phyloP scores from a whole-genome alignment of 768 basidiomycete species.

The Kwoniella heveanensis region DNA sequence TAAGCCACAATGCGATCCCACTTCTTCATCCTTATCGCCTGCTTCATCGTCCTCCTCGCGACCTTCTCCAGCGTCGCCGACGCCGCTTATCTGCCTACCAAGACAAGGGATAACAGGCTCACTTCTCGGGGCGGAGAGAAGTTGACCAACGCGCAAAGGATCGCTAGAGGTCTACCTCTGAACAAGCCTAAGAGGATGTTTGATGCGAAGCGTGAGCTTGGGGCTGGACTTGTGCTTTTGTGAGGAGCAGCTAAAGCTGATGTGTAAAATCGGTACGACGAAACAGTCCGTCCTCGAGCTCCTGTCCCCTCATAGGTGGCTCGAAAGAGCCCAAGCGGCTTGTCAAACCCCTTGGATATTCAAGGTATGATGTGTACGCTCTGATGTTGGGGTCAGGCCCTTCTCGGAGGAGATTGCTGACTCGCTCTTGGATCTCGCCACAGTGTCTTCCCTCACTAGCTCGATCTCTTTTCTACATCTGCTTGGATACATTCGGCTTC shows the following conservation, averaged over 20 bases:
- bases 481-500: too few species aligned
- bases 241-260: too few species aligned
- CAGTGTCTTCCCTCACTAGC: too few species aligned
- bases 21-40: conserved; percentile 3
- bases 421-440: too few species aligned
- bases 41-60: conserved; percentile 1
- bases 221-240: too few species aligned
- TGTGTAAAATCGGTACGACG: too few species aligned
- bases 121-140: conserved; percentile 5
- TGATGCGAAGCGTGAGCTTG: conserved; percentile 20
- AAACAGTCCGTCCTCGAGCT: neutral
- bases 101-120: neutral
- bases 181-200: conserved; percentile 4
- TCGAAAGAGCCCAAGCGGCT: too few species aligned
- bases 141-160: conserved; percentile 14
- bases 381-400: too few species aligned
- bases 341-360: too few species aligned
- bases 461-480: too few species aligned
- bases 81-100: neutral
- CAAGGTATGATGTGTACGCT: too few species aligned
- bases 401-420: too few species aligned
- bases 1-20: neutral
- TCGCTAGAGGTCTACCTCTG: conserved; percentile 11
- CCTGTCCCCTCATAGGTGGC: neutral
- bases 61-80: neutral